Base-by-base conservation (phyloP, 345 rosid genomes). In the Hypericum perforatum region DNA sequence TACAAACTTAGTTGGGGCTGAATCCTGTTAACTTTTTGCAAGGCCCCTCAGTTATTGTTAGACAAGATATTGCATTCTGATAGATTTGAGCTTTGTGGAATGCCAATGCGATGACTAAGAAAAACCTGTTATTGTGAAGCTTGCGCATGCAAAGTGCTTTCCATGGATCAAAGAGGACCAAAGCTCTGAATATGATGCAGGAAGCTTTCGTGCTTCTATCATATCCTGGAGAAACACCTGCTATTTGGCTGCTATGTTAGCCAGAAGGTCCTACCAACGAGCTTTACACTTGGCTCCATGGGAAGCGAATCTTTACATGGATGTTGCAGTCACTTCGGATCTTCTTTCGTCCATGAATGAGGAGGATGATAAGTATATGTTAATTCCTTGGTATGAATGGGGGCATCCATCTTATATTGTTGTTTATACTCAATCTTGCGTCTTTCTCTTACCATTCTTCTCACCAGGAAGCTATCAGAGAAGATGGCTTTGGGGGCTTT, bases 401-500 rank as follows among this genome's bases (percentile, higher is more conserved):
- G 41, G 40, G 48, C 15, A 41, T 32, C 54, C 45, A 42, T 59
- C 22, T 44, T 60, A 54, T 39, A 37, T 39, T 73, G 51, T 61
- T 56, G 41, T 55, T 47, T 65, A 50, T 12, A 14, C 6, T 68
- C 7, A 47, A 32, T 11, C 62, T 48, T 50, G 8, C 54, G 56
- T 11, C 52, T 49, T 55, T 70, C 63, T 57, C 45, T 59, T 61
- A 15, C 68, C 32, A 57, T 44, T 52, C 32, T 65, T 75, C 71
- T 81, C 61, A 76, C 63, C 89, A 88, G 98, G 96, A 74, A 85
- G 69, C 68, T 92, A 60, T 49, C 81, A 0, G 96, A 88, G 76
- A 92, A 88, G 86, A 80, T 92, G 95, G 79, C 78, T 57, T 52
- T 92, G 70, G 98, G 98, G 29, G 86, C 90, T 8, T 73, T 92